phyloP scores from a whole-genome alignment of 2,329 filamentous ascomycete species.

The Alternaria brassicae region DNA sequence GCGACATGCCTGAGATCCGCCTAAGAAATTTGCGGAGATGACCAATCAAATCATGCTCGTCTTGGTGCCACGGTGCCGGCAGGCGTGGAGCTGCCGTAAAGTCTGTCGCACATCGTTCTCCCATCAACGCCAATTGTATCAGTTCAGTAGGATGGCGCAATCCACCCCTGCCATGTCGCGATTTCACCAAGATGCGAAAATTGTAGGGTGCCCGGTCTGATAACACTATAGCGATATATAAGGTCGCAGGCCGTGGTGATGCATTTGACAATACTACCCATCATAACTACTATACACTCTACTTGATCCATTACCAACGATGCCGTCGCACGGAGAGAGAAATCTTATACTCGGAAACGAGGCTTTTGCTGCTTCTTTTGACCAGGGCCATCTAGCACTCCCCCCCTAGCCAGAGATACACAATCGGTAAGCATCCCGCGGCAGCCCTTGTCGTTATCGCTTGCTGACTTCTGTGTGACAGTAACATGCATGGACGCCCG shows the following conservation, averaged over 20 bases:
- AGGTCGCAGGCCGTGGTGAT: not conserved
- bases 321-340: conserved; percentile 59
- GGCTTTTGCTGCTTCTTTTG: conserved; percentile 66
- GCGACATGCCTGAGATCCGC: conserved; percentile 5
- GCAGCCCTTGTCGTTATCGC: not conserved
- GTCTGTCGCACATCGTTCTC: conserved; percentile 9
- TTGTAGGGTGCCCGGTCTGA: not conserved
- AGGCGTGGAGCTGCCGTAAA: conserved; percentile 5
- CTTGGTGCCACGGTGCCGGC: not conserved
- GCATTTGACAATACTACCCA: not conserved
- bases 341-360: conserved; percentile 66
- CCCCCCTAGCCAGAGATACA: conserved; percentile 75
- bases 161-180: conserved; percentile 1
- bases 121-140: conserved; percentile 12
- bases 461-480: conserved; percentile 26
- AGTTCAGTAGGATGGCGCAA: conserved; percentile 8
- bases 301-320: conserved; percentile 14
- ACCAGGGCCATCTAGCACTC: conserved; percentile 69
- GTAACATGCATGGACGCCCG: conserved; percentile 87
- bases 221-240: conserved; percentile 1
- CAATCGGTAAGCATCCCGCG: conserved; percentile 59
- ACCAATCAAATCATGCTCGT: not conserved
- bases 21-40: not conserved
- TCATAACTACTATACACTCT: not conserved
- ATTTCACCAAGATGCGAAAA: not conserved